Evolutionary conservation across 495 filamentous ascomycete genomes (phyloP), one percentile per base, ranked within the genome.

Genomic region (Xylona heveae): DNA sequence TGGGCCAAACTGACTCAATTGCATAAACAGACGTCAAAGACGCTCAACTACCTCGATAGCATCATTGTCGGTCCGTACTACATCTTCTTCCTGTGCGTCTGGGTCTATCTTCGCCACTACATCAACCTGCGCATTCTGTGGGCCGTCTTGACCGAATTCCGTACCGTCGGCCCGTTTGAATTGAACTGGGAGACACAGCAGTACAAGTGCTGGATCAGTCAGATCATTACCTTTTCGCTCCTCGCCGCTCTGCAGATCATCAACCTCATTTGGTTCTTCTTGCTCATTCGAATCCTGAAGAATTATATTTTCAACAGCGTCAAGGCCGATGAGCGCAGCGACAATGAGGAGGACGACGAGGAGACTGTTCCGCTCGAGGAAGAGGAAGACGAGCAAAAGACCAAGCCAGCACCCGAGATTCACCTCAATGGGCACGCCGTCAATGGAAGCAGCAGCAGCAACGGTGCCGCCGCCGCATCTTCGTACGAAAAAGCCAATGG

Each of bases 91-190:
- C 74, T 91, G 35, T 55, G 53, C 41, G 56, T 77, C 39, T 97
- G 88, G 88, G 68, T 78, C 49, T 97, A 97, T 54, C 63, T 85
- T 37, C 80, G 88, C 33, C 88, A 97, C 52, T 78, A 72, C 49
- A 55, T 93, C 48, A 95, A 95, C 53, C 58, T 97, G 30, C 66
- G 68, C 47, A 90, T 97, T 50, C 61, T 97, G 33, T 77, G 61
- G 57, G 76, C 77, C 24, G 68, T 82, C 16, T 62, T 92, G 53
- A 90, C 77, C 40, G 71, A 91, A 46, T 94, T 92, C 62, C 59
- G 69, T 40, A 84, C 76, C 33, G 66, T 97, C 24, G 88, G 90
- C 5, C 79, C 82, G 4, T 97, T 73, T 50, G 74, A 74, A 38
- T 58, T 91, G 36, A 68, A 90, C 58, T 91, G 81, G 81, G 76